Percentiles rank a stretch among this genome's conserved stretches.
phyloP scores from a whole-genome alignment of 257 asterid genomes.

The Plantago ovata region DNA sequence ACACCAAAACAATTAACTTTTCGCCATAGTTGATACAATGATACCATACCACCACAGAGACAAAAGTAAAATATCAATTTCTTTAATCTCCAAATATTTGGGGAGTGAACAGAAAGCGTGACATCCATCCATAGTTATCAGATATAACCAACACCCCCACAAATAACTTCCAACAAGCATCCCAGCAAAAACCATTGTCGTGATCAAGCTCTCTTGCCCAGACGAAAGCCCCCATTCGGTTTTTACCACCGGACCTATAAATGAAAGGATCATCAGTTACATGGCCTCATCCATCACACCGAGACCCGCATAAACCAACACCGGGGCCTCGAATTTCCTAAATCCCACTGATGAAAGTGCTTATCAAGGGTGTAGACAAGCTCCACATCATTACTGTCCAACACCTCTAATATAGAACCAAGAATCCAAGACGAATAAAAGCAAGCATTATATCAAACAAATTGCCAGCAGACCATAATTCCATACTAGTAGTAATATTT shows the following conservation, averaged over 20 bases:
- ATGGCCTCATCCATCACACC: slow-evolving; percentile 72
- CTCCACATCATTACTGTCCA: slow-evolving; percentile 12
- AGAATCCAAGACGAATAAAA: too few species aligned
- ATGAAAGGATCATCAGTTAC: slow-evolving; percentile 77
- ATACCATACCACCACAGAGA: too few species aligned
- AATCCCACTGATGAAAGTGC: slow-evolving; percentile 67
- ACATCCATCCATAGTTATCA: slow-evolving; percentile 75
- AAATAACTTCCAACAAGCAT: slow-evolving; percentile 76
- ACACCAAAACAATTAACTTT: slow-evolving; percentile 9
- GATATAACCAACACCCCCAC: slow-evolving; percentile 67
- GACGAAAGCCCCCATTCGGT: slow-evolving; percentile 68
- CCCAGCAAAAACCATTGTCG: slow-evolving; percentile 74
- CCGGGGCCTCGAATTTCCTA: slow-evolving; percentile 58
- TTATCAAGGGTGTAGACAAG: slow-evolving; percentile 56
- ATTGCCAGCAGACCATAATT: not conserved
- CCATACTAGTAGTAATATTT: too few species aligned
- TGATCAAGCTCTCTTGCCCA: slow-evolving; percentile 53
- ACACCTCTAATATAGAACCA: slow-evolving; percentile 24
- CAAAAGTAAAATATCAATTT: too few species aligned
- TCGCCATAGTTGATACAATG: too few species aligned
- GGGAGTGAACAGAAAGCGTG: slow-evolving; percentile 10
- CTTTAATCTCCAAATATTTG: too few species aligned
- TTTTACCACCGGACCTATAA: slow-evolving; percentile 64
- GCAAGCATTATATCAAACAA: not conserved
- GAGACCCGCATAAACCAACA: slow-evolving; percentile 65